Percentiles rank a stretch among this genome's conserved stretches.
phyloP scores from a whole-genome alignment of 148 eudicot genomes.

The Rhododendron henanense region DNA sequence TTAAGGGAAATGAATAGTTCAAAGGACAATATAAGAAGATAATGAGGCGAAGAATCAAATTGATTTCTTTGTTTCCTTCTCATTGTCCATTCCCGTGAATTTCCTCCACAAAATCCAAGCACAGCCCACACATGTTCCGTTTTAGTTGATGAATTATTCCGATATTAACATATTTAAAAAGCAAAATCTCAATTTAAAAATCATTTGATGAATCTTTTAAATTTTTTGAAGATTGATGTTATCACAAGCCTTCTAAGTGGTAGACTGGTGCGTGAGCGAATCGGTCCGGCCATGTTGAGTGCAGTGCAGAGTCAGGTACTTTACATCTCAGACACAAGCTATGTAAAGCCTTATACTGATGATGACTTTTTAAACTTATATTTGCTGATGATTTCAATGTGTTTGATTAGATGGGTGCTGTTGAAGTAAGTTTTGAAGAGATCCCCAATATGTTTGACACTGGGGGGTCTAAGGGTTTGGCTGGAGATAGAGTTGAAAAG shows the following conservation, averaged over 20 bases:
- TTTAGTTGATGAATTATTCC: not conserved
- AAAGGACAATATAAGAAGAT: not conserved
- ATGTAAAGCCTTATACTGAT: not conserved
- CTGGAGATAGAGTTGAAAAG: constrained; percentile 75
- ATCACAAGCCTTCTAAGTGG: constrained; percentile 90
- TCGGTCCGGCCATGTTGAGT: constrained; percentile 97
- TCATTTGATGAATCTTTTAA: constrained; percentile 1
- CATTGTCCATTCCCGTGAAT: not conserved
- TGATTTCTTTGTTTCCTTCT: not conserved
- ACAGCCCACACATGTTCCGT: not conserved
- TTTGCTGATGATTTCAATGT: constrained; percentile 14
- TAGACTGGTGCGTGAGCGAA: constrained; percentile 92
- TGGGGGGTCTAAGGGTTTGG: constrained; percentile 73
- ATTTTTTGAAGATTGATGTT: constrained; percentile 75
- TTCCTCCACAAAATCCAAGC: not conserved
- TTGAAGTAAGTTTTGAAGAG: constrained; percentile 72
- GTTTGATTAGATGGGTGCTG: constrained; percentile 84
- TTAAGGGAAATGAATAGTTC: not conserved
- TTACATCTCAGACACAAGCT: not conserved
- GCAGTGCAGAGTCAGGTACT: constrained; percentile 98
- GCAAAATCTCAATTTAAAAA: not conserved
- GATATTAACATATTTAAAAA: not conserved
- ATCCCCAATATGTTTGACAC: constrained; percentile 72
- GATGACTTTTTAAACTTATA: not conserved
- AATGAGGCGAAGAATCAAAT: not conserved